A percentile compares a stretch with the other conserved stretches of the same genome.
These are phyloP conservation scores for Aspergillus egyptiacus DNA, from an alignment of 495 filamentous ascomycete species.

Conservation along the genomic window DNA sequence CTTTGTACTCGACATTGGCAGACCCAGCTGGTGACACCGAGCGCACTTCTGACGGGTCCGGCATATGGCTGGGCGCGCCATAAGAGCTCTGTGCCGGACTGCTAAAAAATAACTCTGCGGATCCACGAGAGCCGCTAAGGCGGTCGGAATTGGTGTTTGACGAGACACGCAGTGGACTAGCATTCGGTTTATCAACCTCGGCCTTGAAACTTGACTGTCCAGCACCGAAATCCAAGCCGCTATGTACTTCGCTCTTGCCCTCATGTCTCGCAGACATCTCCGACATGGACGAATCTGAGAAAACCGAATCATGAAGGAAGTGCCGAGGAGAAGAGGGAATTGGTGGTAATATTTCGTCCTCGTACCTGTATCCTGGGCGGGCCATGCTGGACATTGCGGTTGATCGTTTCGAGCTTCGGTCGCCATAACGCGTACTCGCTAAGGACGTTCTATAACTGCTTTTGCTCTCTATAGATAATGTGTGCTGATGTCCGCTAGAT, in stretches of 20 bases:
- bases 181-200: slow-evolving; percentile 4
- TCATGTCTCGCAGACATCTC: slow-evolving; percentile 18
- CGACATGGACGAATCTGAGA: slow-evolving; percentile 23
- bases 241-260: slow-evolving; percentile 23
- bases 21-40: slow-evolving; percentile 10
- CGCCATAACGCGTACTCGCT: slow-evolving; percentile 38
- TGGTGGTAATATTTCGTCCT: slow-evolving; percentile 36
- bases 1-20: slow-evolving; percentile 17
- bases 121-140: slow-evolving; percentile 19
- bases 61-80: slow-evolving; percentile 17
- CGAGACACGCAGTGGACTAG: slow-evolving; percentile 12
- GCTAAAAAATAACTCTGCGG: slow-evolving; percentile 23
- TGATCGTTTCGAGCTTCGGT: slow-evolving; percentile 24
- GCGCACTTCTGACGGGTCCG: slow-evolving; percentile 17
- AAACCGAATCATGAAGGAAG: slow-evolving; percentile 22
- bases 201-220: slow-evolving; percentile 1
- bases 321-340: slow-evolving; percentile 29
- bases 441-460: slow-evolving; percentile 43
- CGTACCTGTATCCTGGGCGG: slow-evolving; percentile 26
- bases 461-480: slow-evolving; percentile 35
- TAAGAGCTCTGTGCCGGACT: slow-evolving; percentile 16
- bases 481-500: slow-evolving; percentile 22
- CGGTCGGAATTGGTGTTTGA: slow-evolving; percentile 20
- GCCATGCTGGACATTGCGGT: slow-evolving; percentile 31
- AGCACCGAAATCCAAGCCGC: slow-evolving; percentile 28